A percentile compares a stretch with the other conserved stretches of the same genome.
These are phyloP conservation scores for Vinca minor DNA, from an alignment of 257 asterid species.

Conservation along the genomic window DNA sequence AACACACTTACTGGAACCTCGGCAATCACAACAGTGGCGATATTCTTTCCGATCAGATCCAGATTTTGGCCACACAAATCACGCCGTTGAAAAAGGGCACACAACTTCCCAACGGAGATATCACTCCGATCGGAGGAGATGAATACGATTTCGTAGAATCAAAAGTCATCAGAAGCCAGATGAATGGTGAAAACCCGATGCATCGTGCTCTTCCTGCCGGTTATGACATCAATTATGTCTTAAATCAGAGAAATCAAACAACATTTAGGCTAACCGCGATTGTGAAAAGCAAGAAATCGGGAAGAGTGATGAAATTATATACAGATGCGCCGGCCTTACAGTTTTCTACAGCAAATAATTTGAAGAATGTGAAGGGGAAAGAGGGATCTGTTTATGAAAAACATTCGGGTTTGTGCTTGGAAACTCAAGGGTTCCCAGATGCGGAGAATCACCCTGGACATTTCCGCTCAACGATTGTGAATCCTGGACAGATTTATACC, in stretches of 20 bases:
- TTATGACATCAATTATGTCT: conserved; percentile 66
- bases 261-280: conserved; percentile 38
- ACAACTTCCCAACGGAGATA: conserved; percentile 70
- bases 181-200: too few species aligned
- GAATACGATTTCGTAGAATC: conserved; percentile 57
- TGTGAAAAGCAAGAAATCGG: conserved; percentile 40
- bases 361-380: conserved; percentile 45
- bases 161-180: conserved; percentile 35
- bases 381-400: conserved; percentile 41
- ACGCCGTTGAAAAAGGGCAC: conserved; percentile 55
- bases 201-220: conserved; percentile 41
- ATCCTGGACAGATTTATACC: conserved; percentile 38
- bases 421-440: conserved; percentile 88
- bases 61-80: conserved; percentile 49
- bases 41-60: conserved; percentile 53
- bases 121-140: conserved; percentile 32
- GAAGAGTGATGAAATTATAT: conserved; percentile 51
- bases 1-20: conserved; percentile 74
- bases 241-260: conserved; percentile 23
- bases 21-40: conserved; percentile 66
- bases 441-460: conserved; percentile 57
- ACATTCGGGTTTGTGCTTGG: conserved; percentile 66
- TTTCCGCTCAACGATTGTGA: conserved; percentile 59
- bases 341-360: conserved; percentile 47
- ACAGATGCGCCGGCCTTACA: conserved; percentile 59